Percentiles rank a stretch among this genome's conserved stretches.
Evolutionary conservation across 208 protist species (phyloP).

Genomic region (Trypanosoma conorhini): DNA sequence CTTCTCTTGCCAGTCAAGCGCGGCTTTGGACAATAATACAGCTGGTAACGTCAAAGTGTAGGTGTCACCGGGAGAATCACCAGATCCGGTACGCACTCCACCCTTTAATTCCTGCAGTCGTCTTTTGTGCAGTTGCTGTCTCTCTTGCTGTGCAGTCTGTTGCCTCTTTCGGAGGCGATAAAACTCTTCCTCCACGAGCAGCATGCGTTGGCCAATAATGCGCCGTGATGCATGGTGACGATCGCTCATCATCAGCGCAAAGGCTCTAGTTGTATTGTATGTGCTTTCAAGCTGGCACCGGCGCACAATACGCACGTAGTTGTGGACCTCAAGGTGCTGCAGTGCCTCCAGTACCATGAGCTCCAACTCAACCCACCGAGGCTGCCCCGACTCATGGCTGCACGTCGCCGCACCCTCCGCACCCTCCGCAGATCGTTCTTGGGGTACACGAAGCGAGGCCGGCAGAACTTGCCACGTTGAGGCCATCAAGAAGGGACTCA

Average conservation of each 20-base stretch:
- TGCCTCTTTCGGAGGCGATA: neutral
- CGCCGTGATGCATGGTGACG: constrained; percentile 40
- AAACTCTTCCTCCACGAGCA: constrained; percentile 28
- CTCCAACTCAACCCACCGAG: constrained; percentile 37
- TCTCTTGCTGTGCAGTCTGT: neutral
- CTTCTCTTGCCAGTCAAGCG: constrained; percentile 6
- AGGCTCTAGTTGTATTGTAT: constrained; percentile 39
- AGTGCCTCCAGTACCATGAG: constrained; percentile 62
- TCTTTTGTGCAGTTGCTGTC: neutral
- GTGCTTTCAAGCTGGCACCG: constrained; percentile 43
- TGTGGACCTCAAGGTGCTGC: constrained; percentile 58
- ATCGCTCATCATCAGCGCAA: constrained; percentile 44
- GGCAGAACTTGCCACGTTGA: neutral
- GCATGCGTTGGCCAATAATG: constrained; percentile 30
- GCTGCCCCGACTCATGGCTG: constrained; percentile 21
- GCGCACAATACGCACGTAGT: constrained; percentile 50
- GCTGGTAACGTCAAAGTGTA: constrained; percentile 9
- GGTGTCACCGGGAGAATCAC: neutral
- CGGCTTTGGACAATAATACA: constrained; percentile 3
- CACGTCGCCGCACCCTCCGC: neutral
- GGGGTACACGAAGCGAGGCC: neutral
- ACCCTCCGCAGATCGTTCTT: neutral
- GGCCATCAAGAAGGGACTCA: neutral
- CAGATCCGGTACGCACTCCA: neutral
- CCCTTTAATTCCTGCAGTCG: neutral